Conservation (phyloP, 805 yeast genomes). For the Yamadazyma akitaensis region DNA sequence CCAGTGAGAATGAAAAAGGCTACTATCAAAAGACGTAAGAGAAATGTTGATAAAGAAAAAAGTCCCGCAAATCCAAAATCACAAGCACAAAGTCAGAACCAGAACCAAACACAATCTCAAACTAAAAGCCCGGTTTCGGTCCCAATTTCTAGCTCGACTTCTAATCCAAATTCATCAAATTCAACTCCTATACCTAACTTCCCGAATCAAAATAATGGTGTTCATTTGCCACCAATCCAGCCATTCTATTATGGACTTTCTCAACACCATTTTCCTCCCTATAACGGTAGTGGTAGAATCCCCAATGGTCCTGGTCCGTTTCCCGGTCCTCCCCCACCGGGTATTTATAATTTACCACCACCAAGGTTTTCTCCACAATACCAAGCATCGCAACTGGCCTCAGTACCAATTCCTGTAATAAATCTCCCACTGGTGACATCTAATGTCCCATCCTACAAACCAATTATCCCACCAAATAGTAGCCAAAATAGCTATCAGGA, state of each 20-base stretch:
- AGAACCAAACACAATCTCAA: not conserved
- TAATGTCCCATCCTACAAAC: not conserved
- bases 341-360: slow-evolving; percentile 5
- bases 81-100: not conserved
- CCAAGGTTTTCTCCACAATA: slow-evolving; percentile 4
- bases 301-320: slow-evolving; percentile 44
- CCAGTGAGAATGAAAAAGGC: slow-evolving; percentile 72
- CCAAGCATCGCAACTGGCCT: not conserved
- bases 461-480: not conserved
- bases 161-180: not conserved
- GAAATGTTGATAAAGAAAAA: slow-evolving; percentile 28
- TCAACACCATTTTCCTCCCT: slow-evolving; percentile 27
- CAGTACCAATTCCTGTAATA: slow-evolving; percentile 2
- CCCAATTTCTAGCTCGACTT: not conserved
- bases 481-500: not conserved
- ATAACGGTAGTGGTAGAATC: slow-evolving; percentile 30
- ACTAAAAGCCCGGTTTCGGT: not conserved
- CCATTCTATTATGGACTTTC: slow-evolving; percentile 7
- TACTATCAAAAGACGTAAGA: slow-evolving; percentile 71
- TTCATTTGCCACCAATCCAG: not conserved
- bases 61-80: not conserved
- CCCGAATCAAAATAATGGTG: not conserved
- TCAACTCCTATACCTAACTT: not conserved
- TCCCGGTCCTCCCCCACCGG: slow-evolving; percentile 39
- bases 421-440: slow-evolving; percentile 1